Percentiles rank a stretch among this genome's conserved stretches.
These are phyloP conservation scores for Suillus variegatus DNA, from an alignment of 768 basidiomycete genomes.

Conservation along the genomic window DNA sequence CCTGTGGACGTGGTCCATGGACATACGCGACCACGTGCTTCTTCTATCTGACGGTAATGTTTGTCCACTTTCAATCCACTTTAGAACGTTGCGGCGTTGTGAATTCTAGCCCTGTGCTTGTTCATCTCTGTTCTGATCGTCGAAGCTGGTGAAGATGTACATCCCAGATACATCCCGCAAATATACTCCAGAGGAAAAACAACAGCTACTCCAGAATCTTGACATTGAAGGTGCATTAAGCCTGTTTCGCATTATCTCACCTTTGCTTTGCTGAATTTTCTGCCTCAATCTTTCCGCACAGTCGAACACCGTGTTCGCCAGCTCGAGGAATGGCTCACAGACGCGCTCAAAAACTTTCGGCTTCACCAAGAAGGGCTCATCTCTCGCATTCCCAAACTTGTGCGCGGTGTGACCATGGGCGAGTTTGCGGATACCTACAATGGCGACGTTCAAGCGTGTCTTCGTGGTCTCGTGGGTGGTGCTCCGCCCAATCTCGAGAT, in stretches of 20 bases:
- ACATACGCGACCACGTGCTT: conserved; percentile 1
- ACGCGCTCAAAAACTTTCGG: conserved; percentile 72
- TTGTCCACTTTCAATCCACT: neutral
- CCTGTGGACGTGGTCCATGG: neutral
- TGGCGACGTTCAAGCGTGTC: conserved; percentile 71
- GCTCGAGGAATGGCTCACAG: conserved; percentile 73
- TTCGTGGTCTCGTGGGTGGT: conserved; percentile 60
- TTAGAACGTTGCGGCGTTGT: neutral
- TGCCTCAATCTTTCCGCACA: conserved; percentile 26
- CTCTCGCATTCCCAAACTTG: conserved; percentile 71
- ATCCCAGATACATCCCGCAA: conserved; percentile 26
- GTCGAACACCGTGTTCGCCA: conserved; percentile 72
- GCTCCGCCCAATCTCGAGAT: conserved; percentile 50
- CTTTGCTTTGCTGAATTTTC: conserved; percentile 7
- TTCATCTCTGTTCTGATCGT: neutral
- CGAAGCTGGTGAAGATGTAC: conserved; percentile 21
- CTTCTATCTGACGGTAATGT: neutral
- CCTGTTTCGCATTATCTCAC: neutral
- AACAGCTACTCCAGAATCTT: conserved; percentile 73
- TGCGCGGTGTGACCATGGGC: conserved; percentile 70
- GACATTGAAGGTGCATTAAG: conserved; percentile 69
- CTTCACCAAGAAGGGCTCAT: conserved; percentile 77
- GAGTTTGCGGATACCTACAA: conserved; percentile 80
- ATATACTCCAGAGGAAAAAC: conserved; percentile 69
- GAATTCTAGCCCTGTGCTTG: neutral